Percentiles rank a stretch among this genome's conserved stretches.
Conservation (phyloP, 192 early-diverging fungal species). For the Diversispora eburnea region DNA sequence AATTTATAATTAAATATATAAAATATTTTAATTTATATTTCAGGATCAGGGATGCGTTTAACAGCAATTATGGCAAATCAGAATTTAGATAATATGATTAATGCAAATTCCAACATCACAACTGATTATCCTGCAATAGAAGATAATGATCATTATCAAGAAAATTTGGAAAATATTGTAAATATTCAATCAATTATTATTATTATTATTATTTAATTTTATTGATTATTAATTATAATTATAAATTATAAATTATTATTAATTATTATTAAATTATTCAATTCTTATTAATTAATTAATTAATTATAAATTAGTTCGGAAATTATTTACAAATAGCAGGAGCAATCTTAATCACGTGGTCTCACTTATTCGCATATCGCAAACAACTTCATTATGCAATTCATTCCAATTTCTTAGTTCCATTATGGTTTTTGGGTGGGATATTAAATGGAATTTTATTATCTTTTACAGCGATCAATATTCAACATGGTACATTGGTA, state of each 20-base stretch:
- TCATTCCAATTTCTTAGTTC: background rate
- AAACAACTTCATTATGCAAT: conserved; percentile 27
- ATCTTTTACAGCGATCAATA: conserved; percentile 41
- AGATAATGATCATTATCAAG: background rate
- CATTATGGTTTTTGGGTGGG: conserved; percentile 31
- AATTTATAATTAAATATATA: background rate
- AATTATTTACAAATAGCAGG: conserved; percentile 7
- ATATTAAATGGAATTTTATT: conserved; percentile 35
- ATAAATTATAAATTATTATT: background rate
- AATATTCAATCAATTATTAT: background rate
- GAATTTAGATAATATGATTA: conserved; percentile 36
- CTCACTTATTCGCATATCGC: conserved; percentile 17
- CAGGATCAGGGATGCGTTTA: conserved; percentile 19
- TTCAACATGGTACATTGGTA: conserved; percentile 36
- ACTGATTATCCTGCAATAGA: conserved; percentile 34
- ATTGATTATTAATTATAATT: too few relatives aligned
- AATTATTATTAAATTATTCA: background rate
- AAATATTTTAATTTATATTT: background rate
- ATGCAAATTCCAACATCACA: conserved; percentile 34
- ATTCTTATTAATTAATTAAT: background rate
- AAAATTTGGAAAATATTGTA: conserved; percentile 2
- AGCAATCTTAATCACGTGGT: conserved; percentile 1
- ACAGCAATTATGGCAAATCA: conserved; percentile 32
- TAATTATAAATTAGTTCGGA: background rate
- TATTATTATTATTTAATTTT: background rate